Conservation (phyloP, 495 filamentous ascomycete genomes). For the Penicillium samsonianum region DNA sequence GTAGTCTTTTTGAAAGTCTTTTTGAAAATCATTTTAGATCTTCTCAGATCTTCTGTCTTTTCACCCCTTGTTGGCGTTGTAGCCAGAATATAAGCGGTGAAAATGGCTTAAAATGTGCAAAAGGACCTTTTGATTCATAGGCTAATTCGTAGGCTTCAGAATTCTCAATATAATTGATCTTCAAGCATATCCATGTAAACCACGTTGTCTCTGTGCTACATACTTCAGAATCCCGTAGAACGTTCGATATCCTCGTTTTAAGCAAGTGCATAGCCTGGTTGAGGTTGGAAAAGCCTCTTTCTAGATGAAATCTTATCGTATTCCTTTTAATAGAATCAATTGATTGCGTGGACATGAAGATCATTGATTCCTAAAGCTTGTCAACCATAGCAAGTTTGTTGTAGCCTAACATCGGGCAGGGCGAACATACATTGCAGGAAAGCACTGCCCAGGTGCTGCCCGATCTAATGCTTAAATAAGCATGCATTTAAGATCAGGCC, state of each 20-base stretch:
- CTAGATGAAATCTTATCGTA: background rate
- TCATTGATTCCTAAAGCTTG: background rate
- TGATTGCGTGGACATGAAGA: background rate
- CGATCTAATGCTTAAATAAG: conserved; percentile 4
- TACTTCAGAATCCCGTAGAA: background rate
- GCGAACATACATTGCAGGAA: conserved; percentile 8
- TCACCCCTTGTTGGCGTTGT: too few relatives aligned
- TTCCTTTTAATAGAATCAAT: conserved; percentile 8
- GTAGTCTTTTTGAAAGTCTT: too few relatives aligned
- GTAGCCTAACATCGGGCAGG: conserved; percentile 14
- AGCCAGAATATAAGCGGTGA: too few relatives aligned
- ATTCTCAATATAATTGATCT: background rate
- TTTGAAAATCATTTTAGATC: too few relatives aligned
- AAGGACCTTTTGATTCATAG: too few relatives aligned
- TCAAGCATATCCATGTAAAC: background rate
- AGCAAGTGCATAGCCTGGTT: conserved; percentile 5
- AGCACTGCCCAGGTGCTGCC: conserved; percentile 4
- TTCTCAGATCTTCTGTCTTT: too few relatives aligned
- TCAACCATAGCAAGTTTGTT: background rate
- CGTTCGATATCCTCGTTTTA: background rate
- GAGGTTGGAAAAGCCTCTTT: background rate
- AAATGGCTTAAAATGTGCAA: too few relatives aligned
- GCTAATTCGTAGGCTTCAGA: background rate
- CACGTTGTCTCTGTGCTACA: background rate
- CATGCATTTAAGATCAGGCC: background rate